Evolutionary conservation across 129 eudicot species (phyloP).

Genomic region (Saussurea involucrata): DNA sequence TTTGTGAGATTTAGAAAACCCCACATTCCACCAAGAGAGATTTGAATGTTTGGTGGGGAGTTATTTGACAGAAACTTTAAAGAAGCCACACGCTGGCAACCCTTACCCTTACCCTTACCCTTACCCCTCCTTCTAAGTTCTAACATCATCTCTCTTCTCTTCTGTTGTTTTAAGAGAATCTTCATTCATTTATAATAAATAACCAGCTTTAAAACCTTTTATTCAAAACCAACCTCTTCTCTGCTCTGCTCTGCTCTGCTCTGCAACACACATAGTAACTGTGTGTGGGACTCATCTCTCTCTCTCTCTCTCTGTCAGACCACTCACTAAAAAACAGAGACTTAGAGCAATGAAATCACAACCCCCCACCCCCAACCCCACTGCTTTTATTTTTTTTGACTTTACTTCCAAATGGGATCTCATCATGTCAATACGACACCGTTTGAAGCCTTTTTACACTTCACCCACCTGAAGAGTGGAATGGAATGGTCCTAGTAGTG

Average conservation of each 20-base stretch:
- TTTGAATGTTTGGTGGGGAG: conserved; percentile 22
- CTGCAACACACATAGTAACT: conserved; percentile 13
- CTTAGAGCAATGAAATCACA: neutral
- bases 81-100: conserved; percentile 10
- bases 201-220: conserved; percentile 22
- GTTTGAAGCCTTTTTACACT: neutral
- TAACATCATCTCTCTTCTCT: too few species aligned
- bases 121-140: too few species aligned
- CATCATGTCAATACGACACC: conserved; percentile 7
- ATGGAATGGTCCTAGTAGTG: neutral
- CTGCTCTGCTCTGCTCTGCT: too few species aligned
- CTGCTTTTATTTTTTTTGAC: neutral
- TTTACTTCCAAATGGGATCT: conserved; percentile 21
- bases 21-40: conserved; percentile 10
- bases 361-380: neutral
- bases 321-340: conserved; percentile 16
- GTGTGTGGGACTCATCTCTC: conserved; percentile 16
- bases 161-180: conserved; percentile 5
- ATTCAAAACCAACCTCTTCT: neutral
- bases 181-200: too few species aligned
- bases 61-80: neutral
- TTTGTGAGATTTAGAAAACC: neutral
- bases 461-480: neutral
- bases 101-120: too few species aligned
- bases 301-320: too few species aligned